Evolutionary conservation across 768 basidiomycete species (phyloP).

Genomic region (Boletus tylopilopsis): DNA sequence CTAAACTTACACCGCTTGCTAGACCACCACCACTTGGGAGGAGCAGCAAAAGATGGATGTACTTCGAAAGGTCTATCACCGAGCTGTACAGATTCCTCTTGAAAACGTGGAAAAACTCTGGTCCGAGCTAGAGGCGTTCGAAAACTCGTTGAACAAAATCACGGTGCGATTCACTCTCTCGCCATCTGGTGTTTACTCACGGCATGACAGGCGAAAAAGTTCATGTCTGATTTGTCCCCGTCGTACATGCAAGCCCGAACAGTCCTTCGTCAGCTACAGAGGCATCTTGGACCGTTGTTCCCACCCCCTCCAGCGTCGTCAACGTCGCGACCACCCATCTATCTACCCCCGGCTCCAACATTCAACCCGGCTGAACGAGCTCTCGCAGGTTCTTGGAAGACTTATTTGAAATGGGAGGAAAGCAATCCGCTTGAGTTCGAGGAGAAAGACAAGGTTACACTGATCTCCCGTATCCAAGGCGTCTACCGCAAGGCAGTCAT

Average conservation of each 20-base stretch:
- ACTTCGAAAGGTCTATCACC: constrained; percentile 87
- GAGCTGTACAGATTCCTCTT: constrained; percentile 91
- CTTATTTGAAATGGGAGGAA: constrained; percentile 94
- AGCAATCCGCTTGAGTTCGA: constrained; percentile 91
- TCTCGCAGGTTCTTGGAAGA: constrained; percentile 84
- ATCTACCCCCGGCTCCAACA: constrained; percentile 66
- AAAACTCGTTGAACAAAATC: constrained; percentile 83
- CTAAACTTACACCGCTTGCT: constrained; percentile 6
- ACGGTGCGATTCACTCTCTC: constrained; percentile 45
- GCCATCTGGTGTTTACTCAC: constrained; percentile 9
- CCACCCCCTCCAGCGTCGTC: constrained; percentile 45
- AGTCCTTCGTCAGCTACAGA: constrained; percentile 76
- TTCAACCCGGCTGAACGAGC: constrained; percentile 70
- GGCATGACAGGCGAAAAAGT: constrained; percentile 77
- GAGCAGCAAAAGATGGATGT: constrained; percentile 94
- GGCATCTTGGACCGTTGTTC: constrained; percentile 61
- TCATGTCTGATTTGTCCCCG: constrained; percentile 88
- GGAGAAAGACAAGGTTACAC: constrained; percentile 65
- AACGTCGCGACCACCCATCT: constrained; percentile 41
- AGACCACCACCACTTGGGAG: constrained; percentile 88
- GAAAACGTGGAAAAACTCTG: constrained; percentile 91
- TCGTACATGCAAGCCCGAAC: constrained; percentile 94
- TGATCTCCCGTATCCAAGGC: constrained; percentile 70
- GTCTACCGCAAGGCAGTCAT: constrained; percentile 89
- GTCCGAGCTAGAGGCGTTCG: constrained; percentile 92